phyloP scores from a whole-genome alignment of 2,329 filamentous ascomycete species.

The Talaromyces funiculosus region DNA sequence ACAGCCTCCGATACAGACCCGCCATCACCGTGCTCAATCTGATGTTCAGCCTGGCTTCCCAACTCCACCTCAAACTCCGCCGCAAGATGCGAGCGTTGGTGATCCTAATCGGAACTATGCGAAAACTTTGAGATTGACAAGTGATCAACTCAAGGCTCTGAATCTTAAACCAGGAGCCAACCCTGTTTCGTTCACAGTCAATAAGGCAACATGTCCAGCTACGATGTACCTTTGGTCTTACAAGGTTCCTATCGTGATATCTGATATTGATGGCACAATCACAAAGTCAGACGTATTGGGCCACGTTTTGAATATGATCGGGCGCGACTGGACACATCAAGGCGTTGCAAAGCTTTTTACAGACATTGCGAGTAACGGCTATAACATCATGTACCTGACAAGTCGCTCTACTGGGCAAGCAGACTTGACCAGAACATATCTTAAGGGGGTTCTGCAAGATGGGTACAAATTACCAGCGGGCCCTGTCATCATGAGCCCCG shows the following conservation, averaged over 20 bases:
- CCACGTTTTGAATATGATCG: slow-evolving; percentile 93
- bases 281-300: slow-evolving; percentile 95
- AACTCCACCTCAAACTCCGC: slow-evolving; percentile 52
- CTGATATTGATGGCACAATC: slow-evolving; percentile 97
- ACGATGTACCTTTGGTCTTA: slow-evolving; percentile 92
- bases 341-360: slow-evolving; percentile 96
- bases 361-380: slow-evolving; percentile 90
- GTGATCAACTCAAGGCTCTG: slow-evolving; percentile 85
- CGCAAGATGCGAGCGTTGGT: slow-evolving; percentile 45
- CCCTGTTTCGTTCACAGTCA: slow-evolving; percentile 92
- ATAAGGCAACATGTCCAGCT: slow-evolving; percentile 84
- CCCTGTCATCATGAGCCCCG: slow-evolving; percentile 89
- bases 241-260: slow-evolving; percentile 90
- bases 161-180: slow-evolving; percentile 81
- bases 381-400: slow-evolving; percentile 98
- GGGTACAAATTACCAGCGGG: slow-evolving; percentile 79
- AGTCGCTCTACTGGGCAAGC: slow-evolving; percentile 90
- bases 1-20: slow-evolving; percentile 54
- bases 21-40: slow-evolving; percentile 56
- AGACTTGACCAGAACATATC: slow-evolving; percentile 81
- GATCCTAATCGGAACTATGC: slow-evolving; percentile 85
- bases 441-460: slow-evolving; percentile 84
- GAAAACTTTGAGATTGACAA: slow-evolving; percentile 91
- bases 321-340: slow-evolving; percentile 94
- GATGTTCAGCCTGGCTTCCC: slow-evolving; percentile 63